Conservation (phyloP, 495 filamentous ascomycete genomes). For the Xylaria sp. region DNA sequence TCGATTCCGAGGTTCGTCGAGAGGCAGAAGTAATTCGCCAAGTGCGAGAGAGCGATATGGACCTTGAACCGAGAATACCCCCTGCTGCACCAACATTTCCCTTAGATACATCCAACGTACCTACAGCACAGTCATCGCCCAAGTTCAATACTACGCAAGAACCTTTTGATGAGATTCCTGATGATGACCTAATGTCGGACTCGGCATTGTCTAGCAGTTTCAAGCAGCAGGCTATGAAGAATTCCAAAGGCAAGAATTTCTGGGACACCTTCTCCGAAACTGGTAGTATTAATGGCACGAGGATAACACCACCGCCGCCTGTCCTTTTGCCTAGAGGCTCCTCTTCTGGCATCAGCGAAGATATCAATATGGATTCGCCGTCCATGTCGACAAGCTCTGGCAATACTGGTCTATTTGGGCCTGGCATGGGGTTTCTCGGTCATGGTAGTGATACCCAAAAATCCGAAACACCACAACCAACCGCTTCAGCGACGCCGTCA, state of each 20-base stretch:
- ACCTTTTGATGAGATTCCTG: conserved; percentile 63
- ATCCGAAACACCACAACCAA: conserved; percentile 54
- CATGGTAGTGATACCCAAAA: conserved; percentile 34
- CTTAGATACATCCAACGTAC: conserved; percentile 36
- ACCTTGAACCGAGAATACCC: conserved; percentile 51
- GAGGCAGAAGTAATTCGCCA: conserved; percentile 96
- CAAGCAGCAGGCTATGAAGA: conserved; percentile 71
- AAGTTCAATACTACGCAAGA: conserved; percentile 51
- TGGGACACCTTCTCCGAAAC: conserved; percentile 78
- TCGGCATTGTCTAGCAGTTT: conserved; percentile 67
- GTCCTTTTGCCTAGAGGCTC: conserved; percentile 60
- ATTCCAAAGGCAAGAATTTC: conserved; percentile 75
- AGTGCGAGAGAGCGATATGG: conserved; percentile 77
- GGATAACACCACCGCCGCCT: conserved; percentile 69
- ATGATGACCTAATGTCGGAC: conserved; percentile 67
- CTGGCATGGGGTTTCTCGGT: conserved; percentile 18
- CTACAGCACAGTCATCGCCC: conserved; percentile 62
- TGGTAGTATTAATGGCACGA: conserved; percentile 58
- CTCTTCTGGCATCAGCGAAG: conserved; percentile 73
- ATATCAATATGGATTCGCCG: conserved; percentile 78
- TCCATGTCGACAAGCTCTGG: conserved; percentile 56
- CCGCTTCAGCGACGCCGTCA: conserved; percentile 46
- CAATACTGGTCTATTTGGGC: conserved; percentile 30
- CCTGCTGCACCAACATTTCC: conserved; percentile 25
- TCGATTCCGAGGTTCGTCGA: conserved; percentile 86